Conservation (phyloP, 1,284 basidiomycete genomes). For the Pascua sp. region DNA sequence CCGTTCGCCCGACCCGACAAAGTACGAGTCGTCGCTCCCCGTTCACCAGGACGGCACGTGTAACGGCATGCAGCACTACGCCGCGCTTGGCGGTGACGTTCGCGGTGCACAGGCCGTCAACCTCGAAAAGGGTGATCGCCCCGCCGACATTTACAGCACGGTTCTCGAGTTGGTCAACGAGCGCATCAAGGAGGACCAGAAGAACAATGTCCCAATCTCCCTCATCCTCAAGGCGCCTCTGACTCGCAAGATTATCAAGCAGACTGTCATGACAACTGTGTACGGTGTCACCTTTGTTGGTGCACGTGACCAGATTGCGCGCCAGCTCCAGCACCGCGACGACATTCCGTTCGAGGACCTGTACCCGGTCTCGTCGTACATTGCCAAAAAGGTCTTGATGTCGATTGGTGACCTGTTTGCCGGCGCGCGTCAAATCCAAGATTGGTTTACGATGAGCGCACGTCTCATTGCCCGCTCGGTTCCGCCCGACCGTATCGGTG, state of each 20-base stretch:
- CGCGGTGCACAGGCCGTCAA: slow-evolving; percentile 92
- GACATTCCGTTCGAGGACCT: slow-evolving; percentile 70
- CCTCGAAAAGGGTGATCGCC: slow-evolving; percentile 75
- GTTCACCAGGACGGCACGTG: slow-evolving; percentile 99
- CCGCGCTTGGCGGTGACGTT: slow-evolving; percentile 89
- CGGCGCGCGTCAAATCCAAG: slow-evolving; percentile 87
- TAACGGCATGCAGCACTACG: slow-evolving; percentile 98
- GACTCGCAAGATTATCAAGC: slow-evolving; percentile 94
- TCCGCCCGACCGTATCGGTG: slow-evolving; percentile 67
- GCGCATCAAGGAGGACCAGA: slow-evolving; percentile 52
- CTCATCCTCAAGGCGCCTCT: slow-evolving; percentile 72
- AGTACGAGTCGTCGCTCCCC: slow-evolving; percentile 73
- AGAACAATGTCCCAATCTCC: slow-evolving; percentile 59
- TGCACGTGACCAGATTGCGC: slow-evolving; percentile 91
- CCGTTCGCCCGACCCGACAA: slow-evolving; percentile 66
- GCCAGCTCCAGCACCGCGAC: slow-evolving; percentile 73
- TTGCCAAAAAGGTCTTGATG: slow-evolving; percentile 73
- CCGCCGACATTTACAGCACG: slow-evolving; percentile 93
- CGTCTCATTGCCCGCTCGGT: slow-evolving; percentile 85
- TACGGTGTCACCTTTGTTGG: slow-evolving; percentile 95
- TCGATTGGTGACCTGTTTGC: slow-evolving; percentile 91
- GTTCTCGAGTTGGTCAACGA: slow-evolving; percentile 68
- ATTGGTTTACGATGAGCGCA: slow-evolving; percentile 80
- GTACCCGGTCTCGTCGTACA: slow-evolving; percentile 74
- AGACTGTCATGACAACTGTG: slow-evolving; percentile 99